Conservation (phyloP, 2,329 filamentous ascomycete species). For the Aspergillus aculeatinus region DNA sequence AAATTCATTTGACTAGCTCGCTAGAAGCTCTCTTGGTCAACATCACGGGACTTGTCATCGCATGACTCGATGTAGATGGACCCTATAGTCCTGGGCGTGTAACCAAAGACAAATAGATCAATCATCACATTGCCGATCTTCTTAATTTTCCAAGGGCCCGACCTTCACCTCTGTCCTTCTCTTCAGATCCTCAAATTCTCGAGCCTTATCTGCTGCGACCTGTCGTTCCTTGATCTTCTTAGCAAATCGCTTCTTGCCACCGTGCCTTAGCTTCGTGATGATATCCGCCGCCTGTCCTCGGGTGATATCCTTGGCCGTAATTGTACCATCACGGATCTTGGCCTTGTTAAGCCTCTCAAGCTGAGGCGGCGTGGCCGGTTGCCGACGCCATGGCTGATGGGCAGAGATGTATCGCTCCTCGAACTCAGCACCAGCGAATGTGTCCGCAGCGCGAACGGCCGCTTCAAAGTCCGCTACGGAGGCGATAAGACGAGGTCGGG, state of each 20-base stretch:
- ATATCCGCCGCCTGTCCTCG: conserved; percentile 84
- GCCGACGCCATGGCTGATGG: conserved; percentile 67
- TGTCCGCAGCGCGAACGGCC: conserved; percentile 83
- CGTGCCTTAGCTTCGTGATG: conserved; percentile 89
- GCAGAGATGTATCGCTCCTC: conserved; percentile 66
- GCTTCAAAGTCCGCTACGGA: conserved; percentile 65
- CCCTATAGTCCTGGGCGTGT: no score
- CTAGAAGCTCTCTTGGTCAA: no score
- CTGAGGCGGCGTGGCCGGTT: conserved; percentile 58
- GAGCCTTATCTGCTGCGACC: conserved; percentile 12
- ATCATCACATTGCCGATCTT: no score
- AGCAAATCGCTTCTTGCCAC: conserved; percentile 67
- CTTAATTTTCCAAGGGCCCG: conserved; percentile 42
- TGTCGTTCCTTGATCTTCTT: conserved; percentile 27
- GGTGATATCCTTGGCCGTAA: conserved; percentile 53
- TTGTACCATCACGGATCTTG: conserved; percentile 22
- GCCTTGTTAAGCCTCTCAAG: conserved; percentile 45
- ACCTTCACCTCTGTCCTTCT: conserved; percentile 42
- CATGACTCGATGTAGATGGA: no score
- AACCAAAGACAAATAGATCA: no score
- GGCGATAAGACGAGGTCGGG: conserved; percentile 67
- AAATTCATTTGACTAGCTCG: no score
- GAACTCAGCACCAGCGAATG: conserved; percentile 67
- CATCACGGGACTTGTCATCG: no score
- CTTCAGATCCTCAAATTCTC: conserved; percentile 15